These are phyloP conservation scores for Pseudopithomyces chartarum DNA, from an alignment of 2,329 filamentous ascomycete species.

Conservation along the genomic window DNA sequence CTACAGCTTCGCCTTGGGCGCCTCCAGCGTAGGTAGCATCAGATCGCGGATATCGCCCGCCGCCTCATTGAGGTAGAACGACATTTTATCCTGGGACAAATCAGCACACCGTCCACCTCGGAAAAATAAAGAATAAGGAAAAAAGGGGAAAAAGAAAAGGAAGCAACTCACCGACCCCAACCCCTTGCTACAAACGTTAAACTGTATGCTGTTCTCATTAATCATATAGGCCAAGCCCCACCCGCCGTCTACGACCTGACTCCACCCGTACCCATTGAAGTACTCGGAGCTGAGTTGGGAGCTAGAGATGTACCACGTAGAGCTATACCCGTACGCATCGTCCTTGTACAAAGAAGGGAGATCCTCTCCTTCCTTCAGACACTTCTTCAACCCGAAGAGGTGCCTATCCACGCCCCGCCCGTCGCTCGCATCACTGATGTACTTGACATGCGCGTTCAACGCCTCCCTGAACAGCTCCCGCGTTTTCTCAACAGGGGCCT, in stretches of 20 bases:
- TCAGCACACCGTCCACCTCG: slow-evolving; percentile 19
- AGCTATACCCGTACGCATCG: slow-evolving; percentile 81
- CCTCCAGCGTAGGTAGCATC: slow-evolving; percentile 77
- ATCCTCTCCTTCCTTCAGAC: slow-evolving; percentile 79
- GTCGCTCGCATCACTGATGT: slow-evolving; percentile 86
- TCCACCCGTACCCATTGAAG: slow-evolving; percentile 99
- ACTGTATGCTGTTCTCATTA: slow-evolving; percentile 98
- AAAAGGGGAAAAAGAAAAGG: background rate
- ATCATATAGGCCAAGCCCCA: slow-evolving; percentile 99
- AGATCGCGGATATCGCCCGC: slow-evolving; percentile 88
- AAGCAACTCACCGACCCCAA: slow-evolving; percentile 67
- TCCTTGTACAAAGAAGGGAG: slow-evolving; percentile 85
- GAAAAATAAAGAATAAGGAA: background rate
- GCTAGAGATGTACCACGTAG: slow-evolving; percentile 86
- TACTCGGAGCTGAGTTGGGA: slow-evolving; percentile 93
- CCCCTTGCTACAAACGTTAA: slow-evolving; percentile 95
- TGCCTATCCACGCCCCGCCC: slow-evolving; percentile 95
- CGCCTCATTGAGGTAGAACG: slow-evolving; percentile 92
- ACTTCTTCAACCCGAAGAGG: slow-evolving; percentile 95
- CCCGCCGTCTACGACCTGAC: slow-evolving; percentile 92
- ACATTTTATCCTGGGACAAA: slow-evolving; percentile 72
- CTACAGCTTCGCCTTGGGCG: slow-evolving; percentile 87
- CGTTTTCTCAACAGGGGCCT: slow-evolving; percentile 66
- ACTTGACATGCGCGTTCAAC: slow-evolving; percentile 81
- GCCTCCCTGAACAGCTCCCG: slow-evolving; percentile 81